These are phyloP conservation scores for Escallonia rubra DNA, from an alignment of 129 eudicot species.

Conservation along the genomic window DNA sequence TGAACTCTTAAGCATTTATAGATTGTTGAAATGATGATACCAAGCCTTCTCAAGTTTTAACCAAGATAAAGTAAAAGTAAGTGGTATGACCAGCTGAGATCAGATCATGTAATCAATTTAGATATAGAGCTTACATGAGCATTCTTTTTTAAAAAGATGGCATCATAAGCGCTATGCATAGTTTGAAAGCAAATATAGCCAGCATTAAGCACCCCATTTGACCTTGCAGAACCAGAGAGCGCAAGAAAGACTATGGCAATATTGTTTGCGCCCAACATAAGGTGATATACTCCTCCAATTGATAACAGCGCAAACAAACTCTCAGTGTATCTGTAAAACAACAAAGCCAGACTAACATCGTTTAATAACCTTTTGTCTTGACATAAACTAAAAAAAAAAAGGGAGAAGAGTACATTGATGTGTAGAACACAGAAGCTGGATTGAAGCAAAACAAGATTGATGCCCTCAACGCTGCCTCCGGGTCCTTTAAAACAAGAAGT, in stretches of 20 bases:
- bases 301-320: slow-evolving; percentile 79
- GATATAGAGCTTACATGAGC: slow-evolving; percentile 37
- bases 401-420: slow-evolving; percentile 60
- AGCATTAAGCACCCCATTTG: slow-evolving; percentile 92
- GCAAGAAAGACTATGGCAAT: slow-evolving; percentile 59
- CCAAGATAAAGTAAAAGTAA: not conserved
- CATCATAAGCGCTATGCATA: slow-evolving; percentile 66
- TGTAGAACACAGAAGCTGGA: slow-evolving; percentile 96
- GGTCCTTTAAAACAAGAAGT: slow-evolving; percentile 59
- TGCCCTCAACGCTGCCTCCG: slow-evolving; percentile 64
- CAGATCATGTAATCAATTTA: not conserved
- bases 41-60: not conserved
- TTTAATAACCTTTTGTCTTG: not conserved
- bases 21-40: not conserved
- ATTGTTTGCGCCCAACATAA: slow-evolving; percentile 46
- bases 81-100: not conserved
- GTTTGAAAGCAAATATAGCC: slow-evolving; percentile 77
- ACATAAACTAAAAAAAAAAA: not conserved
- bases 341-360: not conserved
- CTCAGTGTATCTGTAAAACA: slow-evolving; percentile 73
- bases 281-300: slow-evolving; percentile 70
- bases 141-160: slow-evolving; percentile 37
- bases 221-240: slow-evolving; percentile 82
- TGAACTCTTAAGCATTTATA: not conserved
- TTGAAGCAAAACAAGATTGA: slow-evolving; percentile 87